A percentile compares a stretch with the other conserved stretches of the same genome.
These are phyloP conservation scores for Microcos paniculata DNA, from an alignment of 345 rosid genomes.

Conservation along the genomic window DNA sequence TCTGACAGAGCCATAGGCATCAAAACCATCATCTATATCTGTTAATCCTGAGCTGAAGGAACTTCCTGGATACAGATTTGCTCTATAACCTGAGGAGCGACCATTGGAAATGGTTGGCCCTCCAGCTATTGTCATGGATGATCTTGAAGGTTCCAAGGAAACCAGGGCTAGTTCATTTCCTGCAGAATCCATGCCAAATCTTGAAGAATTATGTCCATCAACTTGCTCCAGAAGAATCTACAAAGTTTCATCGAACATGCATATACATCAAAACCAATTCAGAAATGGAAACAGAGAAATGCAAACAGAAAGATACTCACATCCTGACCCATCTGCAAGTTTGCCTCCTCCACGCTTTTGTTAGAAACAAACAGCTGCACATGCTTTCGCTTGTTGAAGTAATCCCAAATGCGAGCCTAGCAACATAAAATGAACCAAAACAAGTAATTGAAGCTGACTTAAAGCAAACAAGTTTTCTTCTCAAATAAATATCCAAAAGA, in stretches of 20 bases:
- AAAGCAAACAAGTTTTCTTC: not conserved
- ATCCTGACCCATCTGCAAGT: slow-evolving; percentile 83
- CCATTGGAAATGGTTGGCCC: slow-evolving; percentile 80
- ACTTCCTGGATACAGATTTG: slow-evolving; percentile 41
- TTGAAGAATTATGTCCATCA: slow-evolving; percentile 44
- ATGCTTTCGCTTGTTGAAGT: slow-evolving; percentile 50
- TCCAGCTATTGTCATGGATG: slow-evolving; percentile 71
- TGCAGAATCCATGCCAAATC: slow-evolving; percentile 49
- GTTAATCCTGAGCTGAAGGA: slow-evolving; percentile 36
- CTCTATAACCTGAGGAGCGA: slow-evolving; percentile 44
- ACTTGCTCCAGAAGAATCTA: slow-evolving; percentile 82
- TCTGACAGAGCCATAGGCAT: slow-evolving; percentile 36
- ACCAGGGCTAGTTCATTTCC: slow-evolving; percentile 77
- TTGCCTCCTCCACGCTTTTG: slow-evolving; percentile 56
- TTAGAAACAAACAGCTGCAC: slow-evolving; percentile 39
- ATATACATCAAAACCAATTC: not conserved
- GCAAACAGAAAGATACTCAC: slow-evolving; percentile 36
- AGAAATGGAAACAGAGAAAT: not conserved
- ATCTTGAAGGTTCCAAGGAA: slow-evolving; percentile 61
- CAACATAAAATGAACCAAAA: slow-evolving; percentile 14
- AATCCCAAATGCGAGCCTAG: slow-evolving; percentile 72
- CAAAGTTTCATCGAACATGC: slow-evolving; percentile 22
- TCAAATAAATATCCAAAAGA: not conserved
- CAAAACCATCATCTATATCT: slow-evolving; percentile 41
- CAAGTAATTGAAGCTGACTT: not conserved